Evolutionary conservation across 495 filamentous ascomycete species (phyloP).

Genomic region (Sordaria brevicollis): DNA sequence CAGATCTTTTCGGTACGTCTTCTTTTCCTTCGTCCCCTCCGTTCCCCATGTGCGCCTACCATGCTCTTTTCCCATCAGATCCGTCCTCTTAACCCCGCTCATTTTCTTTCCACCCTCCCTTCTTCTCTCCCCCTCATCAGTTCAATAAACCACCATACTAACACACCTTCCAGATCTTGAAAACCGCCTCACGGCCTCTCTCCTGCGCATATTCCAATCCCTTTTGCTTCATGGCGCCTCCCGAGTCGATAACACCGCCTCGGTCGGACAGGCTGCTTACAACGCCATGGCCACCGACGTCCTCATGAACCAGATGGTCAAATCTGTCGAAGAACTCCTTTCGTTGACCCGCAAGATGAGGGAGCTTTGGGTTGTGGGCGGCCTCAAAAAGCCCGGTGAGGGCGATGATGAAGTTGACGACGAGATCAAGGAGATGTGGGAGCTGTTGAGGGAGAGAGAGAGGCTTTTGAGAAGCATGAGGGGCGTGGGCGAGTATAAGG

Average conservation of each 20-base stretch:
- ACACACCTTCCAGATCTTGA: constrained; percentile 22
- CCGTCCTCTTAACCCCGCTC: no score
- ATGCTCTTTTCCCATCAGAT: no score
- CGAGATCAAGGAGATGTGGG: constrained; percentile 12
- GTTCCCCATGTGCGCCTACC: no score
- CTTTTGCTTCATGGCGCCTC: constrained; percentile 22
- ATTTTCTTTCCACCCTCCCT: background rate
- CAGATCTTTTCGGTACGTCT: constrained; percentile 3
- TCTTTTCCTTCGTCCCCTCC: background rate
- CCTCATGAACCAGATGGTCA: constrained; percentile 20
- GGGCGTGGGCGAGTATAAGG: background rate
- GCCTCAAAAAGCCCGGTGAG: constrained; percentile 25
- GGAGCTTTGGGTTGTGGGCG: constrained; percentile 33
- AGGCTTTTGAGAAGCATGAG: background rate
- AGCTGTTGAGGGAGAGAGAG: background rate
- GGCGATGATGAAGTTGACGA: constrained; percentile 20
- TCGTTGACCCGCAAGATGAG: constrained; percentile 30
- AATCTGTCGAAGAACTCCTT: constrained; percentile 26
- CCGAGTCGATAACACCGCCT: constrained; percentile 13
- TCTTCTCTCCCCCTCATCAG: background rate
- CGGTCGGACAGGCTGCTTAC: constrained; percentile 24
- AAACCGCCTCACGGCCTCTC: constrained; percentile 27
- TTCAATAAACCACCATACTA: background rate
- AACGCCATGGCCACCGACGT: constrained; percentile 30
- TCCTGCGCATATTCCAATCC: constrained; percentile 26